Base-by-base conservation (phyloP, 2,329 filamentous ascomycete genomes). In the Stromatinia cepivora region DNA sequence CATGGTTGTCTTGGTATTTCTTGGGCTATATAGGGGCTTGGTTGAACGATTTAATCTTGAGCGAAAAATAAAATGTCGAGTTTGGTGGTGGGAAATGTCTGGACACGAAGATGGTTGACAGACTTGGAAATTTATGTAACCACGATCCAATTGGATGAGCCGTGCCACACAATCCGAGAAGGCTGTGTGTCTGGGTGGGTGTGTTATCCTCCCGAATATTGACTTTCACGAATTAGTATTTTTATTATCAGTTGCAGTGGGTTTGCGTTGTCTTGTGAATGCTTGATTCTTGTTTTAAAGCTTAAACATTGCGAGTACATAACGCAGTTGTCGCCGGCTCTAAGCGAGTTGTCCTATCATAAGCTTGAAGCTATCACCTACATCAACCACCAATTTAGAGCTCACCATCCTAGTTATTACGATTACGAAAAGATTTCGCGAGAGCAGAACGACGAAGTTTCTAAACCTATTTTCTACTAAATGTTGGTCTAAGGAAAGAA, bases 401-500 rank as follows among this genome's bases (percentile, higher is more conserved):
- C 48, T 67, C 34, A 36, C 36, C 34, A 64, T 28, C 8, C 53
- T 4, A 45, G 10, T 42, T 9, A 42, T 13, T 17, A 58, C 57
- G 53, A 58, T 45, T 34, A 45, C 64, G 22, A 59, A 52, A 57
- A 48, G 4, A 36, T 52, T 45, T 28, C 7, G 13, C 28, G 25
- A 36, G 25, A 20, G 22, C 45, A 42, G 10, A 53, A 66, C 22
- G 3, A 56, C 62, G 66, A 65, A 34, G 22, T 22, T 42, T 57
- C 4, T 42, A n/a, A 42, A 42, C 25, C 15, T n/a, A 15, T 25
- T 54, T 9, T 48, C 11, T 36, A 34, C 58, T 61, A 71, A 65
- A 76, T 75, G 73, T 58, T 64, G 54, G 70, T 56, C 65, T 77
- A 70, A 75, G 46, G 70, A 63, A 39, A 45, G 9, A 59, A 62